Conservation (phyloP, 2,329 filamentous ascomycete genomes). For the Hysterium pulicare region DNA sequence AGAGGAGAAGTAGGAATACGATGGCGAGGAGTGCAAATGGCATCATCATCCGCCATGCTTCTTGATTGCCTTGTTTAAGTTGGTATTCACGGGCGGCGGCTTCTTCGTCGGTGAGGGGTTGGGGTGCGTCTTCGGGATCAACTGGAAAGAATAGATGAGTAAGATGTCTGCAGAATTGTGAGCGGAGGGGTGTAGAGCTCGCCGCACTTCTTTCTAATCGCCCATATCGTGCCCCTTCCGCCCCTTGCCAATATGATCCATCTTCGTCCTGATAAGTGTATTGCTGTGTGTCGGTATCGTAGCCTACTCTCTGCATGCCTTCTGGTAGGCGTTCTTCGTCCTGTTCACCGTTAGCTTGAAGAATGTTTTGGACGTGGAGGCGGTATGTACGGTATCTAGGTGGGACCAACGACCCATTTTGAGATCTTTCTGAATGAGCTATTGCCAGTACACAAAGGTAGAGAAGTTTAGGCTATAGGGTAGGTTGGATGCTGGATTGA, state of each 20-base stretch:
- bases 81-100: neutral
- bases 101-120: neutral
- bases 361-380: neutral
- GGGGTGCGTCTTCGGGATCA: neutral
- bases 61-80: conserved; percentile 15
- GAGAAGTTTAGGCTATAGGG: neutral
- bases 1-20: conserved; percentile 49
- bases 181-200: neutral
- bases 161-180: neutral
- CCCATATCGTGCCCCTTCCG: conserved; percentile 51
- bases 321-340: conserved; percentile 54
- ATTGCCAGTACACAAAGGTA: neutral
- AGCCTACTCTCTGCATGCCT: conserved; percentile 54
- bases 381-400: neutral
- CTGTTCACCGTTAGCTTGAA: conserved; percentile 10
- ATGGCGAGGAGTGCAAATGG: conserved; percentile 57
- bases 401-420: conserved; percentile 1
- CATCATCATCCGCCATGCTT: conserved; percentile 54
- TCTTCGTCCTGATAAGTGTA: conserved; percentile 53
- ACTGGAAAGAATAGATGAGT: neutral
- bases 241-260: conserved; percentile 51
- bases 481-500: neutral
- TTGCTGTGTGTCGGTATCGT: conserved; percentile 54
- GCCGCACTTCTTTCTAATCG: conserved; percentile 36
- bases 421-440: neutral